phyloP scores from a whole-genome alignment of 805 yeast genomes.

The Priceomyces melissophilus region DNA sequence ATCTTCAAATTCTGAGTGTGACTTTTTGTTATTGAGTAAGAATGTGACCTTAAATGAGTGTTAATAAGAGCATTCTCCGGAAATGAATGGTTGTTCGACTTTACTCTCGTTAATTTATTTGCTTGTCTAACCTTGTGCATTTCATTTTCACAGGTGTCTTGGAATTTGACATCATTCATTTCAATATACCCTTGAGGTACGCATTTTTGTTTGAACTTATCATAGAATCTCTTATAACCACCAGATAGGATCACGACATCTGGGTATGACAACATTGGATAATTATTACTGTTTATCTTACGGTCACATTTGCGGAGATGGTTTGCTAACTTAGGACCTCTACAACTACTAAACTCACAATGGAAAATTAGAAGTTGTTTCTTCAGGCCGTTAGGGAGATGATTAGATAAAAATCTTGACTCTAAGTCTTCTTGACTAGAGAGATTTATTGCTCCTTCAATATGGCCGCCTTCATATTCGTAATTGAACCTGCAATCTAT shows the following conservation, averaged over 20 bases:
- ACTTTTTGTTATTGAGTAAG: conserved; percentile 28
- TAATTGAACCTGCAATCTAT: conserved; percentile 92
- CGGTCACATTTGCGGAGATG: conserved; percentile 85
- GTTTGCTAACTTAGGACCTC: conserved; percentile 93
- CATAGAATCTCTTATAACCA: conserved; percentile 81
- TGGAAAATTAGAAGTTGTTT: conserved; percentile 73
- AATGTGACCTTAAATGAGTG: conserved; percentile 22
- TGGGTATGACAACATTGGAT: conserved; percentile 83
- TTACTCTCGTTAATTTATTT: conserved; percentile 39
- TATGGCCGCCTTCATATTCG: conserved; percentile 92
- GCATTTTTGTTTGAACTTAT: conserved; percentile 55
- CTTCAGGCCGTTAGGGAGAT: conserved; percentile 9
- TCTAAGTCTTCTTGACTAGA: conserved; percentile 70
- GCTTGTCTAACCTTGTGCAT: conserved; percentile 42
- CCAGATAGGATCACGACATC: conserved; percentile 87
- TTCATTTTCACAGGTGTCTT: conserved; percentile 42
- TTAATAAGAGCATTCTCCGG: conserved; percentile 2
- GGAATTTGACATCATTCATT: conserved; percentile 56
- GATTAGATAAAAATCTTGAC: conserved; percentile 39
- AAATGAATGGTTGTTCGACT: conserved; percentile 28
- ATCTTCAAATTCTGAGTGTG: conserved; percentile 26
- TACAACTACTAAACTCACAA: conserved; percentile 88
- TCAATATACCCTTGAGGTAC: conserved; percentile 77
- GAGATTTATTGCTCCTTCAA: conserved; percentile 75
- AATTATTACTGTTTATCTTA: conserved; percentile 61